Conservation (phyloP, 345 rosid genomes). For the Heritiera fomes region DNA sequence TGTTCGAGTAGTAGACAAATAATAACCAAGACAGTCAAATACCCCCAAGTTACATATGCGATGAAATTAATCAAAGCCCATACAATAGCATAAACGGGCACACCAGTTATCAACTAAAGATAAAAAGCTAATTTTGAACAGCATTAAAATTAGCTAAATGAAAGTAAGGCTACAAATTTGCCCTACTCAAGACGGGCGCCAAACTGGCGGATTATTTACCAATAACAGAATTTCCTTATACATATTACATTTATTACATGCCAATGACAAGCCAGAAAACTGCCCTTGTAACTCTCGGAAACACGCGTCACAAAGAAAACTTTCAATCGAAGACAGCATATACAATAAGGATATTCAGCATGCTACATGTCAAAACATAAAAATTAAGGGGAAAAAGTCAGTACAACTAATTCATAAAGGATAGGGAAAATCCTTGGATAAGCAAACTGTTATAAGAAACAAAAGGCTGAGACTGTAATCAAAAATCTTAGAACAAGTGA, state of each 20-base stretch:
- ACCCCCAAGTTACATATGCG: neutral
- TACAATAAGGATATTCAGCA: neutral
- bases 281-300: slow-evolving; percentile 1
- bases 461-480: neutral
- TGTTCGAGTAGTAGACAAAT: neutral
- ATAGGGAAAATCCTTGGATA: neutral
- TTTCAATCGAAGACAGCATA: slow-evolving; percentile 9
- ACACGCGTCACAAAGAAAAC: slow-evolving; percentile 13
- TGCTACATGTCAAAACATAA: neutral
- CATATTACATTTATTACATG: neutral
- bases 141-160: neutral
- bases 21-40: neutral
- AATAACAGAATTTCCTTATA: neutral
- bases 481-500: slow-evolving; percentile 8
- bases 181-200: neutral
- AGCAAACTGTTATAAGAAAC: neutral
- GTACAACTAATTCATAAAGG: slow-evolving; percentile 11
- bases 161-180: slow-evolving; percentile 14
- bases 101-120: neutral
- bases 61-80: neutral
- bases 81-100: neutral
- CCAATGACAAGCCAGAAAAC: slow-evolving; percentile 7
- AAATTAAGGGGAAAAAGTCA: slow-evolving; percentile 13
- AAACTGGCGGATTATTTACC: neutral
- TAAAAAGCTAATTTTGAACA: slow-evolving; percentile 14